Evolutionary conservation across 2,329 filamentous ascomycete species (phyloP), one percentile per base, ranked within the genome.

Genomic region (Fusarium phyllophilum): DNA sequence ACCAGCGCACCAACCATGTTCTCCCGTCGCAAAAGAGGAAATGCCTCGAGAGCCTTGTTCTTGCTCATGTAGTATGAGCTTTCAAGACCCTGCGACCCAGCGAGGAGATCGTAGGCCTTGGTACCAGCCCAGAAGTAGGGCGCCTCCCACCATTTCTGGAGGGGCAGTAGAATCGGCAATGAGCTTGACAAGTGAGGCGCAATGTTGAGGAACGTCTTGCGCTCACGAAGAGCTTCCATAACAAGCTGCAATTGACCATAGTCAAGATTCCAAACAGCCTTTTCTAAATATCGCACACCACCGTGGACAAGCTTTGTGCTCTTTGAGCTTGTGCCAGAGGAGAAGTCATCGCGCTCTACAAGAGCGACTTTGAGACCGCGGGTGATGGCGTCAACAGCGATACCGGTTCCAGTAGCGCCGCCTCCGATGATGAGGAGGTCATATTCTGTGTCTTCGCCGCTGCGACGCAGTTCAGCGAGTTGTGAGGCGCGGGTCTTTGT

Each of bases 251-350:
- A 93, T 88, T 96, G 93, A 75, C 91, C 91, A 81, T 95, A 95
- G 82, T 96, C 93, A 78, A 96, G 85, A 81, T 95, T 93, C 91
- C 91, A 94, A 56, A 96, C 90, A 62, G 93, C 93, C 86, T 96
- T 96, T 82, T 96, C 94, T 66, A 96, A 86, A 81, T 96, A 96
- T 75, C 93, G 89, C 68, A 96, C 94, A 79, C 93, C 93, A 75
- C 93, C 93, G 83, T 96, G 93, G 24, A 96, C 94, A 60, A 96
- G 87, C 84, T 96, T 96, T 55, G 93, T 96, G 84, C 92, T 95
- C 85, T 96, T 96, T 82, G 92, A 94, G 85, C 92, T 95, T 45
- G 93, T 96, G 36, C 94, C 93, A 71, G 91, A 89, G 77, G 91
- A 92, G 81, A 96, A 96, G 83, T 96, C 93, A 81, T 96, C 94